Conservation (phyloP, 179 eudicot genomes). For the Beta lomatogona region DNA sequence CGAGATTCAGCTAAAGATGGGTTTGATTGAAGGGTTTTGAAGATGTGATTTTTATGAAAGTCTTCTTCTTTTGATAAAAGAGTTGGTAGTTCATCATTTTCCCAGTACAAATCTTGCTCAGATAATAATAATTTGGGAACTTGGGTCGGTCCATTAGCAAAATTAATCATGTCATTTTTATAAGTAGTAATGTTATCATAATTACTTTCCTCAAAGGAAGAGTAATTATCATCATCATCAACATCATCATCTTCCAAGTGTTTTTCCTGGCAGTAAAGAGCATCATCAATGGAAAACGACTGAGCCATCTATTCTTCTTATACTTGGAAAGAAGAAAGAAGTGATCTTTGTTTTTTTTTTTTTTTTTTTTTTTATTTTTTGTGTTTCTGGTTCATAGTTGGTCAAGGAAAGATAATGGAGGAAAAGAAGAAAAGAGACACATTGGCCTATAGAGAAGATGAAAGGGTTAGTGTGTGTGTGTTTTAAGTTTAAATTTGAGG, state of each 20-base stretch:
- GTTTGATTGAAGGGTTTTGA: background rate
- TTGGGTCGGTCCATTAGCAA: background rate
- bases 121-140: background rate
- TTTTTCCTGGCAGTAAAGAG: conserved; percentile 31
- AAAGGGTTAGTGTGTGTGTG: too few relatives aligned
- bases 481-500: too few relatives aligned
- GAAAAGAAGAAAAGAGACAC: too few relatives aligned
- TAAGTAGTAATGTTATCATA: too few relatives aligned
- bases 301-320: too few relatives aligned
- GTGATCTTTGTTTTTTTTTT: too few relatives aligned
- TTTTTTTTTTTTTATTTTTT: too few relatives aligned
- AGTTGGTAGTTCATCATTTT: conserved; percentile 26
- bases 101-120: conserved; percentile 35
- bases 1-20: conserved; percentile 21
- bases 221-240: background rate
- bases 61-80: conserved; percentile 28
- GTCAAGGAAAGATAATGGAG: too few relatives aligned
- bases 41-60: background rate
- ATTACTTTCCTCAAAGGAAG: background rate
- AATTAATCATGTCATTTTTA: background rate
- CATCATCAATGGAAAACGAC: conserved; percentile 17
- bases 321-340: too few relatives aligned
- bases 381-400: too few relatives aligned
- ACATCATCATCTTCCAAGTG: conserved; percentile 20
- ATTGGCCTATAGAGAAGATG: too few relatives aligned